Base-by-base conservation (phyloP, 202 grass and related monocot genomes). In the Alloteropsis angusta region DNA sequence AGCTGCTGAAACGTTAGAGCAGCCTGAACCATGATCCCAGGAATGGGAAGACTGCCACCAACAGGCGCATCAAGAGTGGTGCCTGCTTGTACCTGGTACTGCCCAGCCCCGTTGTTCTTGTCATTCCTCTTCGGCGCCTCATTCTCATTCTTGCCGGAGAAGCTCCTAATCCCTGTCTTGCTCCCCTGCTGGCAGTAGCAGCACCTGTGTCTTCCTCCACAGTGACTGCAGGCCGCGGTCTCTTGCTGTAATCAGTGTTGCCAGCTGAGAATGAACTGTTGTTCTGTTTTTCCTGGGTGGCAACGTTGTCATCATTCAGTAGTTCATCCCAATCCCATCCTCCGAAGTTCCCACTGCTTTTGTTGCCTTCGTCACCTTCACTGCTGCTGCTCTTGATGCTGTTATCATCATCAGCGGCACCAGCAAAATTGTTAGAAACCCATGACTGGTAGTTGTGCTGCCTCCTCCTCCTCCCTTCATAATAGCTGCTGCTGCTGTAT, bases 41-140 rank as follows among this genome's bases (percentile, higher is more conserved):
- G 87, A 97, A 93, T 3, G 93, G 93, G 61, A 97, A 93, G 69
- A 93, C 62, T 19, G 93, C 93, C 46, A 97, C 76, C 71, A 97
- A 60, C 58, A 97, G 48, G 22, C 93, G 81, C 88, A 89, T 72
- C 8, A 93, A 73, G 71, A 97, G n/a, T 5, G 93, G 93, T 43
- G 50, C 79, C 0, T 91, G 86, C 47, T 82, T 84, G 72, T 93
- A 89, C 76, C 68, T 91, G 22, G 59, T 82, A 75, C 14, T 86
- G 60, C 87, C 68, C 45, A 71, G 68, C 32, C 45, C 46, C 17
- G 18, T 52, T 1, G 17, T 86, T 13, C 81, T 18, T 2, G 84
- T 54, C 74, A 86, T 82, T 68, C 80, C n/a, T 30, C 36, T 17
- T 9, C 17, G 35, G 54, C 50, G 74, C 38, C 15, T 44, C 5